Conservation (phyloP, 495 filamentous ascomycete genomes). For the Aspergillus saccharolyticus region DNA sequence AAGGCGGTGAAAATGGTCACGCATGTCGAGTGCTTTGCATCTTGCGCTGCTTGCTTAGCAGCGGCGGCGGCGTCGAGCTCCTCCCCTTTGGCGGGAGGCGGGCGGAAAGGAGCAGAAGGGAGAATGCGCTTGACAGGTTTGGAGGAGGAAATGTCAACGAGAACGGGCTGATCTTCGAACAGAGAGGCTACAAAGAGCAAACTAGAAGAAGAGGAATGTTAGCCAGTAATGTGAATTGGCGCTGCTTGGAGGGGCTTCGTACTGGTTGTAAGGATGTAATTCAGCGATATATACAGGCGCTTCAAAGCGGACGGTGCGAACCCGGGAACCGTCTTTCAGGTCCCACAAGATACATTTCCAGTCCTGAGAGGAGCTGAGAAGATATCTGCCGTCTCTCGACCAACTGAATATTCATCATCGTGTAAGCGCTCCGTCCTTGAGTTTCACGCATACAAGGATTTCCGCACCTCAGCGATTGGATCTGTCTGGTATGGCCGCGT, state of each 20-base stretch:
- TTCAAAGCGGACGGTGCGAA: conserved; percentile 75
- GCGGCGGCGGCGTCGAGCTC: conserved; percentile 56
- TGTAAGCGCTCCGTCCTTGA: conserved; percentile 18
- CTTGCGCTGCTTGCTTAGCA: conserved; percentile 83
- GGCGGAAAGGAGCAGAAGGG: conserved; percentile 73
- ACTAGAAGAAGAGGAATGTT: conserved; percentile 36
- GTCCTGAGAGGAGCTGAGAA: conserved; percentile 91
- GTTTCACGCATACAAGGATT: not conserved
- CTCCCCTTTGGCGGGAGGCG: conserved; percentile 50
- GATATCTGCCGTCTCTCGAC: conserved; percentile 84
- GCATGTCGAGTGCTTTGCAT: conserved; percentile 90
- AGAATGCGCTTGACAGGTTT: conserved; percentile 67
- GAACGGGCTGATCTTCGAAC: conserved; percentile 84
- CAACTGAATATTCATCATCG: conserved; percentile 54
- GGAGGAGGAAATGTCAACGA: conserved; percentile 70
- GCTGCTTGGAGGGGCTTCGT: conserved; percentile 24
- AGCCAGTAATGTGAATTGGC: conserved; percentile 2
- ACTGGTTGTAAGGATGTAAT: conserved; percentile 89
- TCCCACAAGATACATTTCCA: conserved; percentile 97
- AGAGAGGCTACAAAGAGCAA: conserved; percentile 79
- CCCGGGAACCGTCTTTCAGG: conserved; percentile 63
- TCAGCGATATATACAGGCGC: conserved; percentile 94
- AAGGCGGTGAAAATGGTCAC: conserved; percentile 79
- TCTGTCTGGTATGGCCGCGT: conserved; percentile 82
- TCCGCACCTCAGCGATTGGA: conserved; percentile 68